Percentiles rank a stretch among this genome's conserved stretches.
These are phyloP conservation scores for Lodderomyces orthopsilosis DNA, from an alignment of 1,139 yeast genomes.

Conservation along the genomic window DNA sequence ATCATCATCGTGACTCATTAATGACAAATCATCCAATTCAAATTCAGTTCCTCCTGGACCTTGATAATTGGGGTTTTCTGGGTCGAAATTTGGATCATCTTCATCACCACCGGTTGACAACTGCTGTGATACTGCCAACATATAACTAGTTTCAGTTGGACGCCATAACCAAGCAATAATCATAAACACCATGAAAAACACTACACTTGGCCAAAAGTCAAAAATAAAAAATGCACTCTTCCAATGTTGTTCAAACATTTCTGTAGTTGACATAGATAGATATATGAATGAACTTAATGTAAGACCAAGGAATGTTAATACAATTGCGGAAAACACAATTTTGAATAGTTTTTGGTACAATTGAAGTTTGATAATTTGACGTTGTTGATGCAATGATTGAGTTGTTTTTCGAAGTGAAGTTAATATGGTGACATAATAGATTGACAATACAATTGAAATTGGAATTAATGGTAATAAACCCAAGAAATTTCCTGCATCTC, in stretches of 20 bases:
- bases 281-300: slow-evolving; percentile 68
- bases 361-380: slow-evolving; percentile 85
- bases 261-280: slow-evolving; percentile 70
- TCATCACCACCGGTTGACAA: slow-evolving; percentile 74
- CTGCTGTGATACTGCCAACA: slow-evolving; percentile 94
- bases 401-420: slow-evolving; percentile 74
- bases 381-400: slow-evolving; percentile 70
- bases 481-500: slow-evolving; percentile 21
- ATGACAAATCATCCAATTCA: slow-evolving; percentile 71
- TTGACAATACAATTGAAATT: slow-evolving; percentile 63
- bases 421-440: slow-evolving; percentile 74
- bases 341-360: slow-evolving; percentile 81
- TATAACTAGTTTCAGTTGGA: slow-evolving; percentile 92
- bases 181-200: slow-evolving; percentile 80
- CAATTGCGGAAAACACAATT: slow-evolving; percentile 65
- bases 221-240: slow-evolving; percentile 82
- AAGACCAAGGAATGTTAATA: slow-evolving; percentile 54
- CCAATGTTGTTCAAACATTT: slow-evolving; percentile 87
- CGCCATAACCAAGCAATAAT: slow-evolving; percentile 93
- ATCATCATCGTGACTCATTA: slow-evolving; percentile 51
- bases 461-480: slow-evolving; percentile 59
- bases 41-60: slow-evolving; percentile 54
- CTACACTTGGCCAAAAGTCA: slow-evolving; percentile 94
- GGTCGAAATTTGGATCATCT: slow-evolving; percentile 43
- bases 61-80: slow-evolving; percentile 19